Base-by-base conservation (phyloP, 768 basidiomycete genomes). In the Lactarius sp. region DNA sequence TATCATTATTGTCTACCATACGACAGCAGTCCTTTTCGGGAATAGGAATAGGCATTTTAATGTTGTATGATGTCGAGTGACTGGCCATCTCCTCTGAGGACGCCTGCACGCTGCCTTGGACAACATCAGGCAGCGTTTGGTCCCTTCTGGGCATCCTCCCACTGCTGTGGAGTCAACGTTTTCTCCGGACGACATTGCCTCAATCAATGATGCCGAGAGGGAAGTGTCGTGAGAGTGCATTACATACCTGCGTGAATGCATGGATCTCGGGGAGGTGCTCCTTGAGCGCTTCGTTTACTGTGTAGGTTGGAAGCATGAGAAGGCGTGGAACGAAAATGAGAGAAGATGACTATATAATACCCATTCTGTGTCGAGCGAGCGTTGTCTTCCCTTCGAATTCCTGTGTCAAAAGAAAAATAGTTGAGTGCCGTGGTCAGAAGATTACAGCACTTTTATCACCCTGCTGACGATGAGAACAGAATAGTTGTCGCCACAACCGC, bases 401-500 rank as follows among this genome's bases (percentile, higher is more conserved):
- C 86, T 90, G 62, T 33, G 13, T 14, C 41, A 41, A 41, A 12
- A 41, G 13, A 6, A 46, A 20, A 44, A 44, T 12, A 12, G 47
- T 27, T 49, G 12, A 49, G 47, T 27, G 22, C 4, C 1, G 10
- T 22, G 16, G 12, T 49, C 12, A 49, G 22, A 27, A 22, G 12
- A 13, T 13, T 13, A 27, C 14, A 22, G 27, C 27, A 27, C 27
- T 27, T 49, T 22, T 74, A 80, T 42, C 64, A 87, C 88, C 71
- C 87, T 83, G 77, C 89, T 92, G 68, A 94, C 90, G 36, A 94
- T 79, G 33, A 88, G 70, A 34, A 93, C 80, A 0, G 83, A 76
- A 69, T 90, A 93, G 72, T 78, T 92, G 66, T 90, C 84, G 3
- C 92, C 91, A 68, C 92, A 94, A 6, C 90, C 90, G 67, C 79